phyloP scores from a whole-genome alignment of 2,329 filamentous ascomycete genomes.

The Aspergillus clavatus region DNA sequence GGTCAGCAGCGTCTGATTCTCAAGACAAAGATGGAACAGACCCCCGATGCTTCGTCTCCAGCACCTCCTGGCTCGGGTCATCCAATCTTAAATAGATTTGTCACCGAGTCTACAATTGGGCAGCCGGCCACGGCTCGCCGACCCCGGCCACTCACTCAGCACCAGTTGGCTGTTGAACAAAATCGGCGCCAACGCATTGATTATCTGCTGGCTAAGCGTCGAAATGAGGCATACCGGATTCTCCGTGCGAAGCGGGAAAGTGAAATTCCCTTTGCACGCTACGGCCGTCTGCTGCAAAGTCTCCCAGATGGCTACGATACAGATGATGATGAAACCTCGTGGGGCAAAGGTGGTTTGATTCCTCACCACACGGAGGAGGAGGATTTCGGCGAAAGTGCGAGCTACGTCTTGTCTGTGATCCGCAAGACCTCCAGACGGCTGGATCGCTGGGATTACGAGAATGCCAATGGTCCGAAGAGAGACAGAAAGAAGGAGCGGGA shows the following conservation, averaged over 20 bases:
- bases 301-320: slow-evolving; percentile 45
- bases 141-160: slow-evolving; percentile 46
- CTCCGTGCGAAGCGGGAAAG: slow-evolving; percentile 36
- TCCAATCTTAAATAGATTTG: slow-evolving; percentile 40
- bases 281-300: slow-evolving; percentile 38
- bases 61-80: slow-evolving; percentile 42
- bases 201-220: slow-evolving; percentile 43
- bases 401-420: slow-evolving; percentile 40
- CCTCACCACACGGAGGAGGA: slow-evolving; percentile 42
- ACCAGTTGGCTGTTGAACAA: slow-evolving; percentile 47
- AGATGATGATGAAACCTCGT: slow-evolving; percentile 41
- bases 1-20: slow-evolving; percentile 40
- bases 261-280: slow-evolving; percentile 38
- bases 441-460: slow-evolving; percentile 44
- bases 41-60: slow-evolving; percentile 38
- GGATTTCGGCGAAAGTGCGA: slow-evolving; percentile 46
- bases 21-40: slow-evolving; percentile 43
- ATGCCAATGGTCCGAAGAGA: slow-evolving; percentile 35
- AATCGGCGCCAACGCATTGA: slow-evolving; percentile 47
- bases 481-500: slow-evolving; percentile 36
- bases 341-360: slow-evolving; percentile 41
- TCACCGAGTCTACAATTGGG: slow-evolving; percentile 29
- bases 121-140: slow-evolving; percentile 34
- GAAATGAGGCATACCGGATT: slow-evolving; percentile 34
- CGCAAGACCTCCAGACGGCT: slow-evolving; percentile 41